Base-by-base conservation (phyloP, 805 yeast genomes). In the Yamadazyma tumulicola region DNA sequence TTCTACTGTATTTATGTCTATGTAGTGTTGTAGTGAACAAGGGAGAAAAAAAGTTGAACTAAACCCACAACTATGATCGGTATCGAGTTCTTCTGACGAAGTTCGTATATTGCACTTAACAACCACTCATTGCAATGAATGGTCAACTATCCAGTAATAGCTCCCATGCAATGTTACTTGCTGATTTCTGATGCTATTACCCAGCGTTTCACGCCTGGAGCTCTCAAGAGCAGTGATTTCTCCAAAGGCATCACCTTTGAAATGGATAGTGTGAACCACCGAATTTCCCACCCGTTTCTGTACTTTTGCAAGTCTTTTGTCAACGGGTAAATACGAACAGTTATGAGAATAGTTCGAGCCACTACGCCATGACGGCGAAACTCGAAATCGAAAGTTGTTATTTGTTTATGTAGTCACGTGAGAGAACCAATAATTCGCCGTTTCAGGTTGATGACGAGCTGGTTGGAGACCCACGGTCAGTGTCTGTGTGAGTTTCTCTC, bases 31-130 rank as follows among this genome's bases (percentile, higher is more conserved):
- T 21, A 21, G 23, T 9, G 23, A 21, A 21, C 23, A 21, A 9
- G 23, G n/a, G n/a, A 21, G 23, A 9, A 21, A 24, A 50, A 42
- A 45, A 47, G 42, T 12, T 25, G 45, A 59, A 54, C 64, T 62
- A 54, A 32, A 55, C 76, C 63, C 69, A 54, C 52, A 60, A 61
- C 74, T 68, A 62, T 73, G 74, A 73, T 73, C 79, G 79, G 79
- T 73, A 73, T 73, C 79, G 79, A 71, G 79, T 73, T 69, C 67
- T 49, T 64, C 37, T 27, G 9, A 13, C 28, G 37, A 39, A 54
- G 75, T 69, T 68, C 75, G 75, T 74, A 66, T 62, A 74, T 74
- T 74, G 79, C 77, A 74, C 79, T 74, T 67, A 74, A 72, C 54
- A 69, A 74, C 68, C 70, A 39, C 43, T n/a, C n/a, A n/a, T 51